Evolutionary conservation across 2,329 filamentous ascomycete genomes (phyloP).

Genomic region (Colletotrichum liaoningense): DNA sequence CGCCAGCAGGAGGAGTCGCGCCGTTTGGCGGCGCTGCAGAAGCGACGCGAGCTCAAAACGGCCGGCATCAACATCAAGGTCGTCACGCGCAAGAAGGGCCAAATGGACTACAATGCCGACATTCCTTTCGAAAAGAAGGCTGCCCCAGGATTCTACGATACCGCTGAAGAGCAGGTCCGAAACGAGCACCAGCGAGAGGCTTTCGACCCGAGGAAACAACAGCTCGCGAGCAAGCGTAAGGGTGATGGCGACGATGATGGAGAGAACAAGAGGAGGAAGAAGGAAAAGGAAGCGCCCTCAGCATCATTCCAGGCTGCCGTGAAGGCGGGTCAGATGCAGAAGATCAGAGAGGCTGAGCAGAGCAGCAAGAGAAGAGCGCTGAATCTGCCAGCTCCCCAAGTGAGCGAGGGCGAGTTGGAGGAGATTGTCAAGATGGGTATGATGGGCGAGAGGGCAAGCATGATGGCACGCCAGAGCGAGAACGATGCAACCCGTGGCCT

Average conservation of each 20-base stretch:
- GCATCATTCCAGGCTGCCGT: constrained; percentile 87
- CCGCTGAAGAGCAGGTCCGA: constrained; percentile 79
- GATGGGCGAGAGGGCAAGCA: constrained; percentile 86
- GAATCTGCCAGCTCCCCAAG: constrained; percentile 88
- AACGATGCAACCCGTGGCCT: constrained; percentile 88
- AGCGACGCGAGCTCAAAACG: constrained; percentile 95
- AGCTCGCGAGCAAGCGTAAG: constrained; percentile 91
- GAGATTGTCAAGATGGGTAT: constrained; percentile 99
- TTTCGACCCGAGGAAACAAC: constrained; percentile 94
- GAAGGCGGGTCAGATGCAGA: constrained; percentile 94
- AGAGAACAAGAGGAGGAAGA: constrained; percentile 84
- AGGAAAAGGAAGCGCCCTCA: constrained; percentile 84
- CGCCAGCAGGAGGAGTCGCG: constrained; percentile 95
- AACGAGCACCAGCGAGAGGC: constrained; percentile 88
- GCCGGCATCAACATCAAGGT: constrained; percentile 99
- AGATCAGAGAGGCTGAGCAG: constrained; percentile 94
- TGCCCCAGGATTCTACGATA: constrained; percentile 92
- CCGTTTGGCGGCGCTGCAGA: constrained; percentile 89
- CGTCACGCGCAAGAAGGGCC: constrained; percentile 87
- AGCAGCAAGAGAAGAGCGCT: constrained; percentile 90
- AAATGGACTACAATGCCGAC: constrained; percentile 99
- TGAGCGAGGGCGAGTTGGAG: constrained; percentile 91
- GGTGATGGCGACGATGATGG: constrained; percentile 88
- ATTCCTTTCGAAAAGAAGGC: constrained; percentile 97
- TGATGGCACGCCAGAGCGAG: constrained; percentile 80